Percentiles rank a stretch among this genome's conserved stretches.
Evolutionary conservation across 202 grass and related monocot genomes (phyloP).

Genomic region (Bolboschoenoplectus hybrid): DNA sequence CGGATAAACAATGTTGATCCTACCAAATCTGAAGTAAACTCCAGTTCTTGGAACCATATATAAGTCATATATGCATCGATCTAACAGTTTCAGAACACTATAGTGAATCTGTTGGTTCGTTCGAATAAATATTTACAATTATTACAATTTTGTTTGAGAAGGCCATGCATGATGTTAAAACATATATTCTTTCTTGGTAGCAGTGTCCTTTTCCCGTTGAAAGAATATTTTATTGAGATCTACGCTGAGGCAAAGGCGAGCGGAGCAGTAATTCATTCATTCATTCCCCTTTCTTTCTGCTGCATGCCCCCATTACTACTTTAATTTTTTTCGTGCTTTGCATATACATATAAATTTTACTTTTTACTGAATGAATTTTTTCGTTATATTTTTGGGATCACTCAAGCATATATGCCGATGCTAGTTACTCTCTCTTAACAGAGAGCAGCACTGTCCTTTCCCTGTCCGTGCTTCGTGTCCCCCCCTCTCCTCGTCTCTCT

Average conservation of each 20-base stretch:
- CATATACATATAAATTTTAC: constrained; percentile 51
- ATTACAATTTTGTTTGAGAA: neutral
- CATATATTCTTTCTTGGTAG: constrained; percentile 39
- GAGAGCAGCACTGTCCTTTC: constrained; percentile 20
- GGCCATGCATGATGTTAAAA: constrained; percentile 12
- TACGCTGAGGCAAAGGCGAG: constrained; percentile 49
- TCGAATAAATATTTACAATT: neutral
- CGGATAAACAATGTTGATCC: neutral
- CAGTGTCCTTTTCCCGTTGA: constrained; percentile 54
- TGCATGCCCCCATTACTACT: constrained; percentile 21
- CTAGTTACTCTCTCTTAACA: neutral
- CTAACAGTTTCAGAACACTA: neutral
- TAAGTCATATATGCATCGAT: neutral
- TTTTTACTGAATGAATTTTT: constrained; percentile 30
- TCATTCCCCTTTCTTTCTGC: constrained; percentile 46
- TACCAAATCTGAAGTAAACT: neutral
- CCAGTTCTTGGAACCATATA: neutral
- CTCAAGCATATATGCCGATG: constrained; percentile 29
- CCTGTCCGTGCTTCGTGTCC: neutral
- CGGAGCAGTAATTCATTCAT: constrained; percentile 41
- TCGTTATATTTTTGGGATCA: constrained; percentile 41
- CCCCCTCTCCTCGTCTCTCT: neutral
- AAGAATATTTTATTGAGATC: constrained; percentile 95
- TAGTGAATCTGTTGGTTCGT: neutral
- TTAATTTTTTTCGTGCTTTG: constrained; percentile 54